Base-by-base conservation (phyloP, 495 filamentous ascomycete species). In the Trichocladium antarcticum region DNA sequence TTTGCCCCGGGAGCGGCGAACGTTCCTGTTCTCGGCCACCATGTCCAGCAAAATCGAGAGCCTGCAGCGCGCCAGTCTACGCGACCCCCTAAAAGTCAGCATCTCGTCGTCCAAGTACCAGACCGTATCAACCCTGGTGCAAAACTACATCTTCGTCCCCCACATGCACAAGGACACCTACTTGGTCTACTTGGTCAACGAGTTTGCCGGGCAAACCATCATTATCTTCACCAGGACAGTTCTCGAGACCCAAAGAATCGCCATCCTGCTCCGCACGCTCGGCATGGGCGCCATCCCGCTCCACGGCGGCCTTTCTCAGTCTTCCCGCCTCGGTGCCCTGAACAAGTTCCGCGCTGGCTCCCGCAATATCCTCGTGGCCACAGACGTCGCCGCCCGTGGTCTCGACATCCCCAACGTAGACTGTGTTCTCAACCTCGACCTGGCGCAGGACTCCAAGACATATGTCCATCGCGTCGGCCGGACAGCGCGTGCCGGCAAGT, bases 141-240 rank as follows among this genome's bases (percentile, higher is more conserved):
- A 93, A 61, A 81, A 74, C 46, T 94, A 85, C 66, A 50, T 92
- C 43, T 87, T 96, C 69, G 75, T 94, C 41, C 92, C 90, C 0
- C 82, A 87, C 57, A 87, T 83, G 57, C 75, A 87, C 71, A 98
- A 98, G 69, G 92, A 98, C 61, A 69, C 83, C 40, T 95, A 95
- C 60, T 77, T 98, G 8, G 78, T 93, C 36, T 84, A 84, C 59
- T 72, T 98, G 3, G 75, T 92, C 47, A 89, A 88, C 61, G 87
- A 94, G 37, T 84, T 84, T 58, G 73, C 78, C 15, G 90, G 89
- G n/a, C 76, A 93, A 56, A 80, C 80, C 8, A 77, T 74, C 57
- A 94, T 98, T 57, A 77, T 96, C 51, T 98, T 98, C 70, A 85
- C 83, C 1, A 73, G 92, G n/a, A 97, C 93, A 0, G 85, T 98